Conservation (phyloP, 176 grass and related monocot genomes). For the Cymbopogon citratus region DNA sequence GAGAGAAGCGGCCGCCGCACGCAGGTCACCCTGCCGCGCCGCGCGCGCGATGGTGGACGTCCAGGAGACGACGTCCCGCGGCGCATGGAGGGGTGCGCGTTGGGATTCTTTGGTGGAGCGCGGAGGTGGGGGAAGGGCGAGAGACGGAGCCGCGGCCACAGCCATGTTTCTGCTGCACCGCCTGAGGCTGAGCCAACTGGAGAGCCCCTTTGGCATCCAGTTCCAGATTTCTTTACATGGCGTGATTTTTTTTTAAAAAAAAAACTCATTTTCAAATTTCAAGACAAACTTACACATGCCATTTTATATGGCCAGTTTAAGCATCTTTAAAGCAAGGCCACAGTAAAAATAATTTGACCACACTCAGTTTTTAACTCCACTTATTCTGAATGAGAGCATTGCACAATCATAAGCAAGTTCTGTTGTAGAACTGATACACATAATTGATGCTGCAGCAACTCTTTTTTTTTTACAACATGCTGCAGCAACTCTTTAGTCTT, state of each 20-base stretch:
- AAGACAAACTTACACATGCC: neutral
- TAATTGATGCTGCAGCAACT: neutral
- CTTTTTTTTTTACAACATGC: no score
- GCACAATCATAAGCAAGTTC: neutral
- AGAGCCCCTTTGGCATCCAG: no score
- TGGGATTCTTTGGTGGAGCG: neutral
- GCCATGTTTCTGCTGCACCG: neutral
- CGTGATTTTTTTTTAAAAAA: neutral
- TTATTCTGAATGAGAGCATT: neutral
- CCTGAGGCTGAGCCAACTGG: no score
- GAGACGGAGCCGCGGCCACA: neutral
- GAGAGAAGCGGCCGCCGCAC: conserved; percentile 28
- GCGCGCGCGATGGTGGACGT: conserved; percentile 41
- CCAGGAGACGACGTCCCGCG: conserved; percentile 47
- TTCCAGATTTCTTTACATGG: neutral
- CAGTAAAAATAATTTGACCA: neutral
- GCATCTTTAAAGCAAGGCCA: neutral
- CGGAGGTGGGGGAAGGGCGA: neutral
- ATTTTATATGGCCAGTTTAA: neutral
- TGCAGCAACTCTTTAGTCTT: neutral
- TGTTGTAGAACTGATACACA: neutral
- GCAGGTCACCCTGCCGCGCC: conserved; percentile 43
- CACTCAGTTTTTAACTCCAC: neutral
- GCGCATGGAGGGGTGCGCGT: neutral
- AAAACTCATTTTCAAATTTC: no score